A percentile compares a stretch with the other conserved stretches of the same genome.
Evolutionary conservation across 2,329 filamentous ascomycete genomes (phyloP).

Genomic region (Talaromyces sp.): DNA sequence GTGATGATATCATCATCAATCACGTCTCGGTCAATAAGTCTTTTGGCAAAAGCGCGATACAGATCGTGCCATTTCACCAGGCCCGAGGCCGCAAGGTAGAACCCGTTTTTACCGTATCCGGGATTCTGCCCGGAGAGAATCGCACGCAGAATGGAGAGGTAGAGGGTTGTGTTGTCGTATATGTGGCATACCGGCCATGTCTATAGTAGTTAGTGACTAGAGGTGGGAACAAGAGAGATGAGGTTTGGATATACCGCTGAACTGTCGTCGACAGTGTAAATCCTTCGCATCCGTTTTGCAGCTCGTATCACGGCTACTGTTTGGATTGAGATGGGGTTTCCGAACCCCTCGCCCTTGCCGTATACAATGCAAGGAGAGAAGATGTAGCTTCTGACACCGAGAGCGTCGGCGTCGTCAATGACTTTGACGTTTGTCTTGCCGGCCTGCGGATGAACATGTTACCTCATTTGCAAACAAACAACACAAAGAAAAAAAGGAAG

Average conservation of each 20-base stretch:
- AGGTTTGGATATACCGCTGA: neutral
- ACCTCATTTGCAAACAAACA: no score
- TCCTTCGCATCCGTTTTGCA: conserved; percentile 35
- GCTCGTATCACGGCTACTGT: conserved; percentile 46
- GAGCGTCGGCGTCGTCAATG: conserved; percentile 40
- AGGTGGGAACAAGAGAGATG: neutral
- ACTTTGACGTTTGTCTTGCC: conserved; percentile 40
- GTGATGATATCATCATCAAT: conserved; percentile 36
- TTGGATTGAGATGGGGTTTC: conserved; percentile 50
- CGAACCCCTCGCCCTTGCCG: conserved; percentile 47
- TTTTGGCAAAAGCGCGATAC: conserved; percentile 43
- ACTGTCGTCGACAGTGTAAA: conserved; percentile 40
- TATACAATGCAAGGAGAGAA: conserved; percentile 53
- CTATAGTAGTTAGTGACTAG: conserved; percentile 21
- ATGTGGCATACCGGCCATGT: conserved; percentile 53
- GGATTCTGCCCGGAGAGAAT: conserved; percentile 39
- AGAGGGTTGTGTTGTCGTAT: conserved; percentile 44
- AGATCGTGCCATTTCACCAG: conserved; percentile 49
- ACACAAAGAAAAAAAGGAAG: no score
- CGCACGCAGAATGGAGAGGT: conserved; percentile 41
- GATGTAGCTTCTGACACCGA: conserved; percentile 48
- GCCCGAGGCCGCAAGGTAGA: conserved; percentile 49
- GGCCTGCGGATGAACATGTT: conserved; percentile 25
- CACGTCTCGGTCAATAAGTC: conserved; percentile 37
- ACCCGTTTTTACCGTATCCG: conserved; percentile 43